phyloP scores from a whole-genome alignment of 2,329 filamentous ascomycete species.

The Colletotrichum aenigma region DNA sequence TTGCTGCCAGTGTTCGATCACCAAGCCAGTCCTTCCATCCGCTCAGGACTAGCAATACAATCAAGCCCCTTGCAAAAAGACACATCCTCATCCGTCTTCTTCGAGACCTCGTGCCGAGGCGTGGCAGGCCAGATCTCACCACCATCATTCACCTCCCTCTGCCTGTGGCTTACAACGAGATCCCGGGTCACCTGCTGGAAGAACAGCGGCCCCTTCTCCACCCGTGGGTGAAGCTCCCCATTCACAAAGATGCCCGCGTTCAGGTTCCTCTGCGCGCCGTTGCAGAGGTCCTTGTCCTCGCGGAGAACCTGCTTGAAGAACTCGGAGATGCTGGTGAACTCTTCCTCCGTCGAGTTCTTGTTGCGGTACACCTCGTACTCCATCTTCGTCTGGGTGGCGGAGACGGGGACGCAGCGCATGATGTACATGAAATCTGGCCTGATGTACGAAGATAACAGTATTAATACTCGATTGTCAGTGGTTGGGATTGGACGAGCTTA shows the following conservation, averaged over 20 bases:
- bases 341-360: constrained; percentile 47
- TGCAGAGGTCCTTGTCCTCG: constrained; percentile 56
- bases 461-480: fast-evolving
- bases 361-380: constrained; percentile 57
- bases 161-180: not conserved
- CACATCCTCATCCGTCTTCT: not conserved
- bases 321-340: constrained; percentile 47
- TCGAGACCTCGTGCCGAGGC: not conserved
- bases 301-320: constrained; percentile 56
- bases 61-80: not conserved
- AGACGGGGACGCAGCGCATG: constrained; percentile 51
- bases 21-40: not conserved
- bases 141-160: not conserved
- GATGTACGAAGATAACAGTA: fast-evolving
- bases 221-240: constrained; percentile 46
- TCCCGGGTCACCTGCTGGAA: not conserved
- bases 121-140: not conserved
- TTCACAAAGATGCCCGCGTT: constrained; percentile 54
- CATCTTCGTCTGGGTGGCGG: constrained; percentile 45
- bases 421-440: constrained; percentile 51
- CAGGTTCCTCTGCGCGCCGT: constrained; percentile 52
- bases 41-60: not conserved
- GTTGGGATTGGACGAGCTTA: not conserved
- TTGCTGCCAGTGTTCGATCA: fast-evolving
- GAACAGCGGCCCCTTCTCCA: not conserved